Conservation (phyloP, 306 rosid genomes). For the Quercus agrifolia region DNA sequence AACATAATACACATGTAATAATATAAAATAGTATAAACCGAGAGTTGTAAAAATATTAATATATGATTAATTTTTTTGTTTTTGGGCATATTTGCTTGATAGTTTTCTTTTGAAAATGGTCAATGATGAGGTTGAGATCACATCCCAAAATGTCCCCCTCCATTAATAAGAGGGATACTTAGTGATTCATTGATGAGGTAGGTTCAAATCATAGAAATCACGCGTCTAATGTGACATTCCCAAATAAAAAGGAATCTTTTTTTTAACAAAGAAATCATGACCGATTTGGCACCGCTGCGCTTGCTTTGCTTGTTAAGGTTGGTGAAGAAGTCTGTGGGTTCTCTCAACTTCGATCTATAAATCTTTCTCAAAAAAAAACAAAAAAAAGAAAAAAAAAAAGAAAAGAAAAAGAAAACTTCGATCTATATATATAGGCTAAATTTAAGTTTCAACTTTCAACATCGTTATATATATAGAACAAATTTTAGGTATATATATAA, state of each 20-base stretch:
- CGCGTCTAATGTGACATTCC: neutral
- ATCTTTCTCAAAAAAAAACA: too few relatives aligned
- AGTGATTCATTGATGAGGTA: too few relatives aligned
- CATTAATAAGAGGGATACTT: neutral
- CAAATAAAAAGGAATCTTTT: neutral
- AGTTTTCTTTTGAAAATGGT: neutral
- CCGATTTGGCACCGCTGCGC: constrained; percentile 5
- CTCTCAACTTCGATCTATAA: too few relatives aligned
- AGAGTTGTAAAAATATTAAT: too few relatives aligned
- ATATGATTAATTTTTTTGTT: neutral
- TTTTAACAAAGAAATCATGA: neutral
- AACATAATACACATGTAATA: too few relatives aligned
- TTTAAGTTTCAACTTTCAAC: too few relatives aligned
- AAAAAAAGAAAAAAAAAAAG: too few relatives aligned
- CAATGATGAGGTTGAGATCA: neutral
- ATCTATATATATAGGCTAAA: too few relatives aligned
- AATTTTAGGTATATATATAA: too few relatives aligned
- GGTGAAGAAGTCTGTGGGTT: neutral
- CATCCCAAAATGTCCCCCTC: neutral
- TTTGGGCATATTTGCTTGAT: neutral
- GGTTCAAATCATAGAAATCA: neutral
- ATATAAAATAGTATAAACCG: too few relatives aligned
- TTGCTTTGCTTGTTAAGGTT: neutral
- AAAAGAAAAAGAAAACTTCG: too few relatives aligned
- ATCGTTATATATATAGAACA: too few relatives aligned